Evolutionary conservation across 2,329 filamentous ascomycete genomes (phyloP).

Genomic region (Fusarium siculi): DNA sequence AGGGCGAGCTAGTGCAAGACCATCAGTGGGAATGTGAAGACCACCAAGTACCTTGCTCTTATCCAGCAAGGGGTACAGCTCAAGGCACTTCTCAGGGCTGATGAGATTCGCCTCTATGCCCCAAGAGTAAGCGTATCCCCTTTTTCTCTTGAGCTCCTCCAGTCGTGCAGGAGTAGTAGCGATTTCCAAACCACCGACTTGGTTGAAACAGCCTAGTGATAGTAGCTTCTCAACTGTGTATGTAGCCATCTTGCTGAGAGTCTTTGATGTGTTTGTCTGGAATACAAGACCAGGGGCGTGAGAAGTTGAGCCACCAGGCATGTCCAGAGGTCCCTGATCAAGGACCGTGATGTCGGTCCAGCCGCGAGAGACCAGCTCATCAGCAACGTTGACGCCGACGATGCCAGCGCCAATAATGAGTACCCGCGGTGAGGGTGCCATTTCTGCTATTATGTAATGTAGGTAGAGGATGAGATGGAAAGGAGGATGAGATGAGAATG

Average conservation of each 20-base stretch:
- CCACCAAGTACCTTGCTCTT: constrained; percentile 65
- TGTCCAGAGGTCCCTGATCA: constrained; percentile 70
- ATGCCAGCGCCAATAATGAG: constrained; percentile 73
- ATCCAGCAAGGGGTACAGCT: constrained; percentile 65
- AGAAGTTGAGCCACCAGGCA: constrained; percentile 73
- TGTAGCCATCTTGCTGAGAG: constrained; percentile 66
- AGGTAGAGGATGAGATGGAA: neutral
- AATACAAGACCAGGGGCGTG: constrained; percentile 73
- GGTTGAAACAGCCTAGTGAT: constrained; percentile 70
- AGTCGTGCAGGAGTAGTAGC: constrained; percentile 68
- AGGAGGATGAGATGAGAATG: constrained; percentile 3
- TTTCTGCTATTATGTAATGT: constrained; percentile 6
- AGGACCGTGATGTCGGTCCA: constrained; percentile 73
- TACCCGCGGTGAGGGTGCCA: constrained; percentile 53
- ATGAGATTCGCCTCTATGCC: constrained; percentile 66
- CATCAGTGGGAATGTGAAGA: constrained; percentile 69
- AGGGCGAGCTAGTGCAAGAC: constrained; percentile 68
- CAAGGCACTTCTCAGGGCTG: constrained; percentile 61
- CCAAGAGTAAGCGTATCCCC: constrained; percentile 70
- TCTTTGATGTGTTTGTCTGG: constrained; percentile 68
- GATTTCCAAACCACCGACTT: constrained; percentile 70
- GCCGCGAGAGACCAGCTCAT: constrained; percentile 70
- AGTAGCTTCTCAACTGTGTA: constrained; percentile 71
- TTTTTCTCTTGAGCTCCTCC: constrained; percentile 70
- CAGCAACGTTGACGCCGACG: constrained; percentile 71